Evolutionary conservation across 495 filamentous ascomycete species (phyloP).

Genomic region (Penicillium desertorum): DNA sequence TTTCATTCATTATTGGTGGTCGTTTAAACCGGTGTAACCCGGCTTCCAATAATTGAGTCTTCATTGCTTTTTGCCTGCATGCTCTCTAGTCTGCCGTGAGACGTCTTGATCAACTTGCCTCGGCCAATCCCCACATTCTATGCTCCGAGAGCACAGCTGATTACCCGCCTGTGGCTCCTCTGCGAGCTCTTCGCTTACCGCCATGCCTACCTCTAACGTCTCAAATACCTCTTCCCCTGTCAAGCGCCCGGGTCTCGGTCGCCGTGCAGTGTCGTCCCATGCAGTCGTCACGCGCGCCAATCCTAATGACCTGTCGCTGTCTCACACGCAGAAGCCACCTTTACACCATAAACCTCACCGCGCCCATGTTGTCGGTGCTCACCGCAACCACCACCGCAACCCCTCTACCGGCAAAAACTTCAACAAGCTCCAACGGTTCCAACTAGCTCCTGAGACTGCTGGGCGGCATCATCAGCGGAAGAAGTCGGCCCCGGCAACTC

Average conservation of each 20-base stretch:
- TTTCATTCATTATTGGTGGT: background rate
- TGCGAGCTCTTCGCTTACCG: slow-evolving; percentile 23
- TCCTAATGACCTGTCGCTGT: slow-evolving; percentile 37
- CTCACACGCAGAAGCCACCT: slow-evolving; percentile 35
- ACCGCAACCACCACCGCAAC: slow-evolving; percentile 47
- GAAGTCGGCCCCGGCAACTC: slow-evolving; percentile 50
- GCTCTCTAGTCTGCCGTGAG: slow-evolving; percentile 27
- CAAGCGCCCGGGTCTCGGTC: slow-evolving; percentile 49
- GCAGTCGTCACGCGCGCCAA: slow-evolving; percentile 46
- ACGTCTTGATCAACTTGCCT: slow-evolving; percentile 24
- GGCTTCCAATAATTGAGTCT: slow-evolving; percentile 18
- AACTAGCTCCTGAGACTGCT: slow-evolving; percentile 31
- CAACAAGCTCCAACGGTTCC: slow-evolving; percentile 42
- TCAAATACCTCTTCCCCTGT: slow-evolving; percentile 42
- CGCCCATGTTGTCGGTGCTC: slow-evolving; percentile 46
- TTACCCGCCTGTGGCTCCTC: slow-evolving; percentile 25
- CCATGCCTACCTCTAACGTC: slow-evolving; percentile 43
- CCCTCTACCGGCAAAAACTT: slow-evolving; percentile 45
- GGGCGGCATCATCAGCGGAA: slow-evolving; percentile 49
- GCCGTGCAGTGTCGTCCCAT: slow-evolving; percentile 50
- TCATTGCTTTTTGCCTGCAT: slow-evolving; percentile 35
- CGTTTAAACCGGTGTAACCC: slow-evolving; percentile 17
- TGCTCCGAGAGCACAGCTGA: slow-evolving; percentile 24
- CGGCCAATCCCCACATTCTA: slow-evolving; percentile 35
- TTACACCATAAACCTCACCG: slow-evolving; percentile 38